Base-by-base conservation (phyloP, 2,329 filamentous ascomycete genomes). In the Hansfordia pulvinata region DNA sequence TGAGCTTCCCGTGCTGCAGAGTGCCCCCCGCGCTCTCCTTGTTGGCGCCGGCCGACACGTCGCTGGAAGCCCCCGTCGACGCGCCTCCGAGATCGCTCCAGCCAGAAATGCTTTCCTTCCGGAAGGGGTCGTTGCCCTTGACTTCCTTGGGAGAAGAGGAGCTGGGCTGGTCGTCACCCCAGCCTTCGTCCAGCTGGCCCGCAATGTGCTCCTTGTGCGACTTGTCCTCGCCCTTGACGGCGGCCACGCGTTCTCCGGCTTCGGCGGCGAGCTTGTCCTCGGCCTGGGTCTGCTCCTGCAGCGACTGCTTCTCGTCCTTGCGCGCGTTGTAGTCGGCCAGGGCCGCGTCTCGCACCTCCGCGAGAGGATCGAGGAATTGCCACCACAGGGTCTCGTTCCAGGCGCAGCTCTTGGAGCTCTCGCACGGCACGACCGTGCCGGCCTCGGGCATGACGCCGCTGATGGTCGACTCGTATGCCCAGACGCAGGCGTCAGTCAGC, bases 401-500 rank as follows among this genome's bases (percentile, higher is more conserved):
- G 5, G 58, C 48, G 40, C 72, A 76, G 31, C 48, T 54, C 19
- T 54, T 53, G 35, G 45, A 16, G 18, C 47, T 41, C 2, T 50
- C 49, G 38, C 75, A 80, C 3, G 66, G 58, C 14, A 62, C 35
- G 4, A 68, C 45, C 5, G 38, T 43, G 3, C 61, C 57, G 2
- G 39, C 46, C 44, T 81, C 76, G 3, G 75, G 69, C 75, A 80
- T 79, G 31, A 81, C 62, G 10, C 75, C 75, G 1, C 60, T 62
- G 1, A 58, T 49, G 18, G 65, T 76, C 15, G 56, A 54, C 35
- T 68, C 62, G 43, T 81, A 80, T 8, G 73, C 72, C 76, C 75
- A 80, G 4, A 75, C 71, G 36, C 76, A 80, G 8, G 74, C 75
- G 30, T 77, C 70, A 0, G 74, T 63, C n/a, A 80, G 62, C 41